phyloP scores from a whole-genome alignment of 2,329 filamentous ascomycete genomes.

The Fusarium sp. region DNA sequence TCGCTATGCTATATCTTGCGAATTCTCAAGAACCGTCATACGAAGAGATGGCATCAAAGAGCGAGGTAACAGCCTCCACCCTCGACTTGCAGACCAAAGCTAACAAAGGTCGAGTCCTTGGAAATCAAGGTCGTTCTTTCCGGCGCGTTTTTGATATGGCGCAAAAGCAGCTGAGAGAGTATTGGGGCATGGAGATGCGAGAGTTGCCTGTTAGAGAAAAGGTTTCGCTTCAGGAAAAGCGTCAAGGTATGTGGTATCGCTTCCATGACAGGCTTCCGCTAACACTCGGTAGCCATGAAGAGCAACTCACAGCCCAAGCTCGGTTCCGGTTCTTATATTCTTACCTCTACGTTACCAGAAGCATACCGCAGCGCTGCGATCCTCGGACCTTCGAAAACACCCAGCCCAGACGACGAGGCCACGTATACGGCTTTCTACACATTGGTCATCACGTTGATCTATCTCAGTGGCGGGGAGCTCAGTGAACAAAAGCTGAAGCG shows the following conservation, averaged over 20 bases:
- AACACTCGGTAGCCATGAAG: constrained; percentile 52
- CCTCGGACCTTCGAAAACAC: constrained; percentile 74
- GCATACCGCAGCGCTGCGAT: constrained; percentile 75
- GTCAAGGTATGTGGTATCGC: constrained; percentile 67
- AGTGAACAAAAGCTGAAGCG: constrained; percentile 83
- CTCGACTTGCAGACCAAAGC: not conserved
- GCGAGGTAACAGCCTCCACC: constrained; percentile 60
- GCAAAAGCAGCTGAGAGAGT: constrained; percentile 74
- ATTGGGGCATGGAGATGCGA: constrained; percentile 93
- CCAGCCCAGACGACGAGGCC: constrained; percentile 76
- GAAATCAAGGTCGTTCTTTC: constrained; percentile 76
- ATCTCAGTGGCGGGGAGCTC: constrained; percentile 77
- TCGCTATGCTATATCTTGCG: constrained; percentile 75
- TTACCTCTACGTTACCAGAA: constrained; percentile 78
- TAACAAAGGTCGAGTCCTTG: constrained; percentile 69
- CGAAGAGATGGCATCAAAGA: constrained; percentile 72
- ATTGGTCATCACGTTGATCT: constrained; percentile 81
- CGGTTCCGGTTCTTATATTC: constrained; percentile 78
- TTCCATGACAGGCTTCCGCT: not conserved
- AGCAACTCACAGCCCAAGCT: constrained; percentile 64
- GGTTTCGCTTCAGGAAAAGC: constrained; percentile 79
- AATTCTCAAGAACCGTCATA: constrained; percentile 71
- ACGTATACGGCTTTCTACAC: constrained; percentile 86
- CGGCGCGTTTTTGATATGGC: constrained; percentile 81
- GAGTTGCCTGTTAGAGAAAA: constrained; percentile 87